Evolutionary conservation across 2,329 filamentous ascomycete genomes (phyloP), one percentile per base, ranked within the genome.

Genomic region (Thelonectria blattea): DNA sequence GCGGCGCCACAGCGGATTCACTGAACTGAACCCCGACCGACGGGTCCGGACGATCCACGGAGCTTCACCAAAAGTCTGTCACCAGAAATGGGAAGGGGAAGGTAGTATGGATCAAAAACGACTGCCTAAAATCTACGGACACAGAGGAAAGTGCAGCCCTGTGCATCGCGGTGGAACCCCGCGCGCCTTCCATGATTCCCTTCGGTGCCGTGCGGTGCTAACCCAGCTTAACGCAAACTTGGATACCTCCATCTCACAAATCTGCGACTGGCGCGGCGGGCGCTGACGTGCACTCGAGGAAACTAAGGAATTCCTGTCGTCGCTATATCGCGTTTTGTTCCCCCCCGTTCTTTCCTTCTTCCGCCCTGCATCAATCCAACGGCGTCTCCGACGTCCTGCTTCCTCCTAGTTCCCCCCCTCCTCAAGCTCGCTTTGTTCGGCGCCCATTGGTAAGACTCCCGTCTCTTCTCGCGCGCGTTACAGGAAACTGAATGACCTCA

Each of bases 221-320:
- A 34, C 22, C 3, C 22, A 4, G 22, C 6, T 24, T 24, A 24
- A 24, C 3, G 37, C 32, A 42, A 17, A 54, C 43, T 50, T 52
- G 12, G 34, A 37, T 37, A 56, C 58, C 22, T 60, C 52, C 58
- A 56, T 56, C 58, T 56, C 22, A n/a, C n/a, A n/a, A 49, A 52
- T 50, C 56, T 42, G 60, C 60, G 56, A 58, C 41, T 54, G 56
- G 56, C 60, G 56, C 12, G 56, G 56, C 60, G 46, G 52, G 43
- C 52, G 58, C 58, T 60, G 58, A 60, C 58, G 58, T 56, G 42
- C 49, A 39, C 27, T 30, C 27, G 27, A 30, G 27, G 27, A 27
- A 54, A 43, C 41, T 43, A 52, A 50, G 18, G 32, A 53, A 54
- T 37, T 42, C 48, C 46, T 32, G 53, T 56, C 45, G 34, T 60